Percentiles rank a stretch among this genome's conserved stretches.
These are phyloP conservation scores for Trametes meyenii DNA, from an alignment of 768 basidiomycete species.

Conservation along the genomic window DNA sequence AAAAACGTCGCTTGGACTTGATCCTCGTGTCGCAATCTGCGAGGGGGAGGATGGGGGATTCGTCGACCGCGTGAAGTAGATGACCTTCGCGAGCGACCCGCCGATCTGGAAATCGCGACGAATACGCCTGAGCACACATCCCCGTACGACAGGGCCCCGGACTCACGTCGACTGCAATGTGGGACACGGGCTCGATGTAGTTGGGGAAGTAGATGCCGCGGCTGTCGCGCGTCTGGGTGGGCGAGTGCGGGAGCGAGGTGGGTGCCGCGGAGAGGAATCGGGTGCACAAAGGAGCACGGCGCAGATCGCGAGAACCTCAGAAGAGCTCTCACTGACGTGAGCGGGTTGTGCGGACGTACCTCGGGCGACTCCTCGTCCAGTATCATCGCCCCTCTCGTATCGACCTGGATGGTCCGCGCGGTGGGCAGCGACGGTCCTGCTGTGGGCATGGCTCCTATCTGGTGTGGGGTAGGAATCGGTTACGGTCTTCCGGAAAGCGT, in stretches of 20 bases:
- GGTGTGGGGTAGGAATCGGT: neutral
- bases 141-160: neutral
- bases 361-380: constrained; percentile 93
- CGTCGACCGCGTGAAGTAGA: constrained; percentile 95
- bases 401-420: constrained; percentile 89
- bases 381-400: constrained; percentile 92
- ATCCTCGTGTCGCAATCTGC: constrained; percentile 60
- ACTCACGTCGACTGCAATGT: constrained; percentile 96
- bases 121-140: constrained; percentile 23
- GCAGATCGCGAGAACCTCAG: constrained; percentile 15
- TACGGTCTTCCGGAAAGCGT: neutral
- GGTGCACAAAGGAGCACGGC: constrained; percentile 2
- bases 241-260: constrained; percentile 14
- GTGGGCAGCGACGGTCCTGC: constrained; percentile 71
- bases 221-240: constrained; percentile 80
- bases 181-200: constrained; percentile 95
- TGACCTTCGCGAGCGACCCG: constrained; percentile 95
- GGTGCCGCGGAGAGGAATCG: neutral
- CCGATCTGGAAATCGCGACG: constrained; percentile 68
- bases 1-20: constrained; percentile 49
- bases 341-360: constrained; percentile 48
- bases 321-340: constrained; percentile 11
- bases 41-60: constrained; percentile 83
- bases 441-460: constrained; percentile 9
- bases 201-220: constrained; percentile 97